These are phyloP conservation scores for Gyrodon lividus DNA, from an alignment of 768 basidiomycete genomes.

Conservation along the genomic window DNA sequence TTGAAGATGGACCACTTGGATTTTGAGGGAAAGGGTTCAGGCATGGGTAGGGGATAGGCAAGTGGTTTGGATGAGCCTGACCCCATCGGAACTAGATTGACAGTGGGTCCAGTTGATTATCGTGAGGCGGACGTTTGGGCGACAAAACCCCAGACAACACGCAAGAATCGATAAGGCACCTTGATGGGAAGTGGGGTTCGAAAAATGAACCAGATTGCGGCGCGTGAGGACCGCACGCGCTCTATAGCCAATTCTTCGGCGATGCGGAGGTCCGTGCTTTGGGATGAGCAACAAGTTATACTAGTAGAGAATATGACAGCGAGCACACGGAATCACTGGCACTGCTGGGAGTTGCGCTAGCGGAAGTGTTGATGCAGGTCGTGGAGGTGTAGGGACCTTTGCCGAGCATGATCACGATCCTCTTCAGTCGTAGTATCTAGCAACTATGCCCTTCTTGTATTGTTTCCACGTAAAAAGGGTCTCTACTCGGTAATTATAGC, in stretches of 20 bases:
- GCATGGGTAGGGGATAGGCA: constrained; percentile 22
- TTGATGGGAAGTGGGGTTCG: constrained; percentile 1
- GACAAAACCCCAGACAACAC: background rate
- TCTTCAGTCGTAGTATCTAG: no score
- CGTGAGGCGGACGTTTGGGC: background rate
- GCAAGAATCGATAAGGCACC: constrained; percentile 8
- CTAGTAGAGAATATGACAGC: no score
- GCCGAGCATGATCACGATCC: background rate
- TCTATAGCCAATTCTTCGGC: background rate
- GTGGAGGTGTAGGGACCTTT: no score
- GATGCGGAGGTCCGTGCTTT: background rate
- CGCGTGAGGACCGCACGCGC: background rate
- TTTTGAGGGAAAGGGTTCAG: constrained; percentile 6
- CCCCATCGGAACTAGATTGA: constrained; percentile 21
- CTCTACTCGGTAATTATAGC: background rate
- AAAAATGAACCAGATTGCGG: constrained; percentile 1
- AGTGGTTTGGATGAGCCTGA: constrained; percentile 20
- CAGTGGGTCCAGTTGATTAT: background rate
- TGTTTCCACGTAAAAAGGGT: no score
- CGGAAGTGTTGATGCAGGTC: background rate
- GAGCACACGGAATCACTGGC: no score
- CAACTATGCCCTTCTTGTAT: no score
- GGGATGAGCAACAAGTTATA: no score
- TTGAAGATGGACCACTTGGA: constrained; percentile 20
- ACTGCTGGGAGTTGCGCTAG: no score